These are phyloP conservation scores for Fraxinus sp. DNA, from an alignment of 305 asterid genomes.

Conservation along the genomic window DNA sequence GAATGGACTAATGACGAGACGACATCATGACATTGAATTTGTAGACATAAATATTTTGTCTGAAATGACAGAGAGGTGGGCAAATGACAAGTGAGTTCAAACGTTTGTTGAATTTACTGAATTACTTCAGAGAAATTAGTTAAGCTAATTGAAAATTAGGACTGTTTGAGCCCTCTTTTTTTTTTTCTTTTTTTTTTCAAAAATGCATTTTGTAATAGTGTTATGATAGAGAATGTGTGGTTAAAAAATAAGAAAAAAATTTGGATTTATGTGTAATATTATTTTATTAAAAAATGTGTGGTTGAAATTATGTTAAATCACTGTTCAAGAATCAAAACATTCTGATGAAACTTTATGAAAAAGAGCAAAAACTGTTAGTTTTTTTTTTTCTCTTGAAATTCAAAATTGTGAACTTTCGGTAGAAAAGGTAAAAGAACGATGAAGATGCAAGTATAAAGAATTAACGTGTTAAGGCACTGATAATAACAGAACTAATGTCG, in stretches of 20 bases:
- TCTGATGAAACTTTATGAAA: background rate
- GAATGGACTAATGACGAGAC: conserved; percentile 21
- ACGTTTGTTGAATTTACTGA: background rate
- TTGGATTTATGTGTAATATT: too few relatives aligned
- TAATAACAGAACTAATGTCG: too few relatives aligned
- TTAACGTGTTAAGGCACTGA: too few relatives aligned
- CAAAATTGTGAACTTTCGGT: background rate
- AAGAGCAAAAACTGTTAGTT: background rate
- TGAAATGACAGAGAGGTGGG: conserved; percentile 18
- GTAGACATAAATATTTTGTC: conserved; percentile 18
- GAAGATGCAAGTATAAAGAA: too few relatives aligned
- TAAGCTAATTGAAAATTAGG: background rate
- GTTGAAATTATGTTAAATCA: too few relatives aligned
- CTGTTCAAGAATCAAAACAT: too few relatives aligned
- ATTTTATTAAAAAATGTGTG: too few relatives aligned
- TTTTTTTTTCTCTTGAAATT: background rate
- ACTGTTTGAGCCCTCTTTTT: too few relatives aligned
- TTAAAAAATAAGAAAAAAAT: too few relatives aligned
- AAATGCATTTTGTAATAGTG: too few relatives aligned
- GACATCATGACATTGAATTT: background rate
- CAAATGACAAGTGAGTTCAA: background rate
- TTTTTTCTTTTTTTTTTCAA: too few relatives aligned
- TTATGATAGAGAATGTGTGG: too few relatives aligned
- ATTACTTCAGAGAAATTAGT: background rate
- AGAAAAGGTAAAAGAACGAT: background rate